Evolutionary conservation across 1,139 yeast genomes (phyloP), one percentile per base, ranked within the genome.

Genomic region (Nakaseomyces sp.): DNA sequence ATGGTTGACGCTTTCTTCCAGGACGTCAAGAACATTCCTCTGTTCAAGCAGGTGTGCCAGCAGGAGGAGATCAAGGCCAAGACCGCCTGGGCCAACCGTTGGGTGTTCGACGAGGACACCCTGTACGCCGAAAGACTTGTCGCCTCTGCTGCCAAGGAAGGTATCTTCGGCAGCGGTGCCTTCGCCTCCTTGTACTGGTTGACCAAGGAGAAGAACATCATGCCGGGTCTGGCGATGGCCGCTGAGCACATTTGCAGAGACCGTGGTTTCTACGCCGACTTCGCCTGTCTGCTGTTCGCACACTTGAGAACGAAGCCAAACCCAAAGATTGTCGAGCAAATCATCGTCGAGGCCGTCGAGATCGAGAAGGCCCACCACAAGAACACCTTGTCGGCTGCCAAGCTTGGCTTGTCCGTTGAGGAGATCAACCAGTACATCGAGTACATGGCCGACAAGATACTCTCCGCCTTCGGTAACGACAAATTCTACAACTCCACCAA

Each of bases 141-240:
- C 52, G 98, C 98, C 16, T 91, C 91, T 64, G 98, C 98, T 49
- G 98, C 98, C 49, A 96, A 91, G 49, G 98, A 91, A 72, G 98
- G 98, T 71, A 86, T 93, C 56, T 91, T 91, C 79, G 89, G 91
- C 74, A 81, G 94, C 45, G 97, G 98, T 50, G 88, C 97, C 4
- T 91, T 91, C 68, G 98, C 98, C 41, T 87, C 97, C 45, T 85
- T 93, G 64, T 91, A 89, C 73, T 89, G 97, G 96, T 79, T 91
- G 64, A 87, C 36, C 24, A 32, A 89, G 77, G 88, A 88, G 77
- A 82, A 95, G 65, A 97, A 97, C 61, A 74, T 89, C 63, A 88
- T 91, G 96, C 98, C 98, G 41, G 99, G 98, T 61, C 76, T 91
- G 59, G 88, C 96, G 43, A 88, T 89, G 74, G 88, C 96, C 50